Evolutionary conservation across 2,329 filamentous ascomycete genomes (phyloP).

Genomic region (Aspergillus awamori): DNA sequence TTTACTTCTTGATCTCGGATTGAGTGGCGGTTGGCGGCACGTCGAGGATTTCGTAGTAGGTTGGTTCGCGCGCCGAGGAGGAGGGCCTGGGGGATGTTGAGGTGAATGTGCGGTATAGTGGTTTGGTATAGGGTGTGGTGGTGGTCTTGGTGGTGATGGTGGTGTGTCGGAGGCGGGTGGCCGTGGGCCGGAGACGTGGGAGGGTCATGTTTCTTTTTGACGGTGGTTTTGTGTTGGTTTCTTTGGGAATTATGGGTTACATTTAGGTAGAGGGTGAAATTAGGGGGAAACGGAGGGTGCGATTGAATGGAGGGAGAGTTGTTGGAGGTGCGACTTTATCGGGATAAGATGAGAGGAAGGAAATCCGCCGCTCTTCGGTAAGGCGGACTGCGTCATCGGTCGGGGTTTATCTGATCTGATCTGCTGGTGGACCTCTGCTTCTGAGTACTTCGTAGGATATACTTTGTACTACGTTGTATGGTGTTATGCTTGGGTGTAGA

Average conservation of each 20-base stretch:
- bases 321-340: neutral
- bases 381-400: slow-evolving; percentile 25
- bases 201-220: slow-evolving; percentile 11
- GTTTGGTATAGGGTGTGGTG: neutral
- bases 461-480: neutral
- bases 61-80: slow-evolving; percentile 45
- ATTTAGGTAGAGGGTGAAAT: neutral
- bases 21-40: slow-evolving; percentile 70
- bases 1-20: slow-evolving; percentile 81
- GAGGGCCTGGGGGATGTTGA: slow-evolving; percentile 45
- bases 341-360: slow-evolving; percentile 6
- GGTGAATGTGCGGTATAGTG: slow-evolving; percentile 35
- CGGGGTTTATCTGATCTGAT: slow-evolving; percentile 17
- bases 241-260: neutral
- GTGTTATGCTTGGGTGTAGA: neutral
- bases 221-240: neutral
- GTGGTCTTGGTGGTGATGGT: slow-evolving; percentile 1
- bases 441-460: neutral
- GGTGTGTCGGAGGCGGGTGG: slow-evolving; percentile 10
- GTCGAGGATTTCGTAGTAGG: slow-evolving; percentile 81
- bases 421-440: neutral
- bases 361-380: slow-evolving; percentile 24
- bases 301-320: slow-evolving; percentile 1
- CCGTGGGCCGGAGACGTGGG: slow-evolving; percentile 23
- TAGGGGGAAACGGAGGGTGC: neutral